These are phyloP conservation scores for Tolypocladium album DNA, from an alignment of 2,329 filamentous ascomycete genomes.

Conservation along the genomic window DNA sequence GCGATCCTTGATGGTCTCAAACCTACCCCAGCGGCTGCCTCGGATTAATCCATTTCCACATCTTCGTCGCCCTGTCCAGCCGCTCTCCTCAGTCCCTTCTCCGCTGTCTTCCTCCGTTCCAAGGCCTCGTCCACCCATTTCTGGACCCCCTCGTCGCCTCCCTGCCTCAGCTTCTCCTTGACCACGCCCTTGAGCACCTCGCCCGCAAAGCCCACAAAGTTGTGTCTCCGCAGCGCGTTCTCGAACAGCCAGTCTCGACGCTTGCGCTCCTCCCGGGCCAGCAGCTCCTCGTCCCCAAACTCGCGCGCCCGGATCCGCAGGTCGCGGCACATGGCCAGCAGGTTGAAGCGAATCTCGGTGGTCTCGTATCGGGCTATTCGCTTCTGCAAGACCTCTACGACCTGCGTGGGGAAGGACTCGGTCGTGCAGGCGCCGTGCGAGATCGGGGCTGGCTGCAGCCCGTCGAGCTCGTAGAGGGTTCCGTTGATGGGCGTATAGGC, in stretches of 20 bases:
- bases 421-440: slow-evolving; percentile 65
- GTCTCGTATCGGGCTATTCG: slow-evolving; percentile 77
- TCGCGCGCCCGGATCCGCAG: slow-evolving; percentile 65
- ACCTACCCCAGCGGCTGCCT: too few relatives aligned
- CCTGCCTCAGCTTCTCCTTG: slow-evolving; percentile 57
- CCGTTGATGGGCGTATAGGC: slow-evolving; percentile 79
- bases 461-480: slow-evolving; percentile 86
- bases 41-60: slow-evolving; percentile 26
- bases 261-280: slow-evolving; percentile 75
- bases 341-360: slow-evolving; percentile 88
- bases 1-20: background rate
- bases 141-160: slow-evolving; percentile 53
- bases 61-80: slow-evolving; percentile 23
- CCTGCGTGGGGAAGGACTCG: slow-evolving; percentile 65
- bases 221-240: slow-evolving; percentile 83
- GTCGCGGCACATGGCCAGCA: slow-evolving; percentile 86
- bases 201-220: slow-evolving; percentile 92
- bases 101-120: slow-evolving; percentile 35
- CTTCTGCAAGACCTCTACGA: slow-evolving; percentile 77
- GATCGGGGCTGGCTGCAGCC: slow-evolving; percentile 86
- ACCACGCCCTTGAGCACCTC: slow-evolving; percentile 84
- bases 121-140: slow-evolving; percentile 63
- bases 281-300: slow-evolving; percentile 68
- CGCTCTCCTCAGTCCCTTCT: slow-evolving; percentile 21
- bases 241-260: slow-evolving; percentile 85